These are phyloP conservation scores for Quercus dentata DNA, from an alignment of 306 rosid species.

Conservation along the genomic window DNA sequence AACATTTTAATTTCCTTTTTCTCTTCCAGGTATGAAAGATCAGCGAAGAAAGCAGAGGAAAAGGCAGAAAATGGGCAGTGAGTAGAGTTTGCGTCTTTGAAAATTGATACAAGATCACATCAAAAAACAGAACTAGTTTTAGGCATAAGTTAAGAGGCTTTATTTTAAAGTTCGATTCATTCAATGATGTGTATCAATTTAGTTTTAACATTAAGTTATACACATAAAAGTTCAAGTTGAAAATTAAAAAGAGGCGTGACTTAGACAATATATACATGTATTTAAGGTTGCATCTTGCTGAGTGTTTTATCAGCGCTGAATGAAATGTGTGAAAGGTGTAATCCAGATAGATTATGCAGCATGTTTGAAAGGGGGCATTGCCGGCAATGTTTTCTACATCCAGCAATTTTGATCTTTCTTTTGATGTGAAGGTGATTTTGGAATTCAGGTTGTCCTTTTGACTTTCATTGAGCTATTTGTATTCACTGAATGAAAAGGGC, in stretches of 20 bases:
- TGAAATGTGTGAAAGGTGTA: not conserved
- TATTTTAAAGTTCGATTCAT: not conserved
- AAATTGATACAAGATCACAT: not conserved
- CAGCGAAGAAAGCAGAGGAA: slow-evolving; percentile 68
- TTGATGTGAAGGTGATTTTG: not conserved
- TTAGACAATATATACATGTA: not conserved
- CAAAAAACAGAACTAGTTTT: not conserved
- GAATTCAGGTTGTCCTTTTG: not conserved
- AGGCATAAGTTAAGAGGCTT: not conserved
- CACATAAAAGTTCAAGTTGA: not conserved
- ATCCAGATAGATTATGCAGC: not conserved
- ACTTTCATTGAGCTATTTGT: not conserved
- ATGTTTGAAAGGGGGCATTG: not conserved
- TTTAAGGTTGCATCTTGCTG: not conserved
- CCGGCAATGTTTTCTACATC: not conserved
- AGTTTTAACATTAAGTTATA: not conserved
- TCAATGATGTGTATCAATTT: not conserved
- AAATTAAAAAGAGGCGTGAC: not conserved
- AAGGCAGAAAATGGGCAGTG: slow-evolving; percentile 24
- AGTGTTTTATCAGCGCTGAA: not conserved
- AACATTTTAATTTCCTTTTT: not conserved
- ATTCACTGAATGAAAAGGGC: not conserved
- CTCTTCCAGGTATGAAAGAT: slow-evolving; percentile 64
- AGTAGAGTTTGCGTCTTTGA: not conserved
- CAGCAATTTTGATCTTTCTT: not conserved